Percentiles rank a stretch among this genome's conserved stretches.
Conservation (phyloP, 163 green algal genomes). For the Picocystis sp. region DNA sequence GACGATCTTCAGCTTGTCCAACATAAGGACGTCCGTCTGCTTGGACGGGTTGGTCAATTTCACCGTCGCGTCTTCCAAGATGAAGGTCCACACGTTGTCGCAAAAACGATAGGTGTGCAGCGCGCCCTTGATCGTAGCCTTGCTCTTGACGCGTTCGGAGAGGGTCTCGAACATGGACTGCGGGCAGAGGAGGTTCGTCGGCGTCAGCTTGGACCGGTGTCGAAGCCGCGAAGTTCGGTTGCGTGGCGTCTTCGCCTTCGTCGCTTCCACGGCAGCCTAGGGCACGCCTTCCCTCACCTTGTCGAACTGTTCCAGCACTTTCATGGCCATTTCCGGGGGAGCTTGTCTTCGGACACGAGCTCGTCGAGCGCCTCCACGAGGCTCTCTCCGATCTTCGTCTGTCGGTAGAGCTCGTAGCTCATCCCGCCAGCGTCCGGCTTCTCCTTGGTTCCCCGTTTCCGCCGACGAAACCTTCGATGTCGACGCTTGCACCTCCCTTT, state of each 20-base stretch:
- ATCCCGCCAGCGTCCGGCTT: conserved; percentile 3
- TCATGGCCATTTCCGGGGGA: conserved; percentile 24
- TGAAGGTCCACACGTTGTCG: conserved; percentile 34
- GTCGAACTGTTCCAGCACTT: conserved; percentile 16
- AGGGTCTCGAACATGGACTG: conserved; percentile 14
- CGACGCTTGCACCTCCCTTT: no score
- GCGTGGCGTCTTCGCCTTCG: no score
- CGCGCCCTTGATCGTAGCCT: conserved; percentile 29
- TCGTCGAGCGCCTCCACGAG: conserved; percentile 28
- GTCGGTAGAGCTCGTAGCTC: conserved; percentile 18
- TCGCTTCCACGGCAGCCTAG: no score
- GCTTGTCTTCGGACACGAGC: conserved; percentile 24
- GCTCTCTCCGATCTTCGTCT: conserved; percentile 21
- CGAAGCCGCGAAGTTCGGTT: no score
- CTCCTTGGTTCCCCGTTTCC: no score
- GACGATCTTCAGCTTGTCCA: conserved; percentile 24
- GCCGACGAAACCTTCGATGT: no score
- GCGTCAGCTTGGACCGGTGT: no score
- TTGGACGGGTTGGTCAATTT: conserved; percentile 8
- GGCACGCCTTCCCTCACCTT: no score
- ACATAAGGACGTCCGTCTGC: conserved; percentile 1
- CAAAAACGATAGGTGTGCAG: conserved; percentile 36
- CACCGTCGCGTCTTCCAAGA: conserved; percentile 19
- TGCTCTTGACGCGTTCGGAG: conserved; percentile 22
- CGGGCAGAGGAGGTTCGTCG: neutral